phyloP scores from a whole-genome alignment of 148 eudicot species.

The Bassia scoparia region DNA sequence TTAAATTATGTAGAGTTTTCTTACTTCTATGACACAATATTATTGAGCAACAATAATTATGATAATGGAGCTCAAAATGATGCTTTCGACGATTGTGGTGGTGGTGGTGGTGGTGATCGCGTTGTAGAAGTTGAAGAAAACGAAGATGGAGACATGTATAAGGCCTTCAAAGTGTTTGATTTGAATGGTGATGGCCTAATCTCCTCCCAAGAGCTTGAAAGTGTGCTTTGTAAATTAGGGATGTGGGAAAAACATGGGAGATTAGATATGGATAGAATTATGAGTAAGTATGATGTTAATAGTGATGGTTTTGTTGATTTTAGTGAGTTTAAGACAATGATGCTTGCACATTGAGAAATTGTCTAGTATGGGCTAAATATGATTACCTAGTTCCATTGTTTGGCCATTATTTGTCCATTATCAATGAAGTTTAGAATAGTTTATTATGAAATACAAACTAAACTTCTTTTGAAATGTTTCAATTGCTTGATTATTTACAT shows the following conservation, averaged over 20 bases:
- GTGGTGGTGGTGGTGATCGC: neutral
- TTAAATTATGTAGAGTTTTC: slow-evolving; percentile 38
- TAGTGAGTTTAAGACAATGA: slow-evolving; percentile 74
- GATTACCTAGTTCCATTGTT: neutral
- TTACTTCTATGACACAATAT: slow-evolving; percentile 34
- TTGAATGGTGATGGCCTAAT: slow-evolving; percentile 65
- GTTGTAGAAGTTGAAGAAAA: slow-evolving; percentile 21
- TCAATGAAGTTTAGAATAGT: too few species aligned
- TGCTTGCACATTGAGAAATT: slow-evolving; percentile 38
- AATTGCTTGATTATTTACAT: too few species aligned
- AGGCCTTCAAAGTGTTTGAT: slow-evolving; percentile 72
- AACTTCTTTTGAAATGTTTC: too few species aligned
- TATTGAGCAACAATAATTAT: neutral
- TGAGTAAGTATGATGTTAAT: slow-evolving; percentile 46
- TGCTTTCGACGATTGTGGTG: neutral
- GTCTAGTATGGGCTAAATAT: neutral
- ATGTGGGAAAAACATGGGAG: slow-evolving; percentile 41
- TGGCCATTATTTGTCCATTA: neutral
- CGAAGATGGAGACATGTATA: slow-evolving; percentile 31
- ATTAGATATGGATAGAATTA: slow-evolving; percentile 47
- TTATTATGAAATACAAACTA: too few species aligned
- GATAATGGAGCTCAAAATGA: neutral
- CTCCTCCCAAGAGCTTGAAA: slow-evolving; percentile 53
- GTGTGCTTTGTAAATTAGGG: slow-evolving; percentile 51
- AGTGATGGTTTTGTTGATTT: slow-evolving; percentile 69